Base-by-base conservation (phyloP, 2,329 filamentous ascomycete species). In the Colletotrichum graminicola region DNA sequence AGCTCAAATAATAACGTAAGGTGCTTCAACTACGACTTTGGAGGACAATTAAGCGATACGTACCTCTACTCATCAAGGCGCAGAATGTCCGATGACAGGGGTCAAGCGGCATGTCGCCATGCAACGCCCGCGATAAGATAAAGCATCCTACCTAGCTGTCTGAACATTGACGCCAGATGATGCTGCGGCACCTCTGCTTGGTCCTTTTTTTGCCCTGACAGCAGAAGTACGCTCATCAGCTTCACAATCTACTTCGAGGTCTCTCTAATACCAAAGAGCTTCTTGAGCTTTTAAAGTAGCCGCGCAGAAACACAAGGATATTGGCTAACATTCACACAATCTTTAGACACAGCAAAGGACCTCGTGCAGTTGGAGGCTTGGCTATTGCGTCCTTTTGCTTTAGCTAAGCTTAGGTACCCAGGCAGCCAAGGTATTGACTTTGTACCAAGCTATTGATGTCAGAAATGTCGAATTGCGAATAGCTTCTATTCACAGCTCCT, bases 61-160 rank as follows among this genome's bases (percentile, higher is more conserved):
- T 51, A 26, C n/a, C 43, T 39, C n/a, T 43, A n/a, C 43, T 5
- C 10, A 5, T 47, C 36, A 36, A 43, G 57, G 32, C n/a, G 32
- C 11, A 34, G 29, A 49, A 36, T n/a, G 5, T 32, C 29, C 21
- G 41, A 23, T 23, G 18, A 47, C 32, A 34, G 34, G 45, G 34
- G 16, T 41, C 32, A 51, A n/a, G 34, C n/a, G 34, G 60, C 36
- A 5, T 23, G 56, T 60, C 57, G 29, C 57, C 34, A 29, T 18
- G 3, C 26, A 47, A 34, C 41, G 5, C 6, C 18, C 18, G 21
- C 11, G 57, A 61, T 61, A 61, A 61, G 57, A 61, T 61, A 61
- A 49, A 49, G 57, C 29, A 36, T 29, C 26, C 26, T 11, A 36
- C 34, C 26, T 12, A 56, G 34, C n/a, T 54, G 26, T 21, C 29